Evolutionary conservation across 2,329 filamentous ascomycete genomes (phyloP).

Genomic region (Epichloe uncinata): DNA sequence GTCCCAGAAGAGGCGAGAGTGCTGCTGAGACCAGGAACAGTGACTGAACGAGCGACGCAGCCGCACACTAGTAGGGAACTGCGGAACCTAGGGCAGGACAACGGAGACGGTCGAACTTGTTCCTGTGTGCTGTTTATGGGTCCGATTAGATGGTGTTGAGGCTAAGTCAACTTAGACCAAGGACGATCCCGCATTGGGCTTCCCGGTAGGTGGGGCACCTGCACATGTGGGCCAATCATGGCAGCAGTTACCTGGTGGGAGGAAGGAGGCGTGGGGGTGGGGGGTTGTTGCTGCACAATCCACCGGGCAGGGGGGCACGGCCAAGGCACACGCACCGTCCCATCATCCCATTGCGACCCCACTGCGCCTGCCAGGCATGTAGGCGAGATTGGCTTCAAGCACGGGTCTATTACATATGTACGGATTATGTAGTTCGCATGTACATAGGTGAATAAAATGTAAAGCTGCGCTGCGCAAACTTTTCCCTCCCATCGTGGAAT

Average conservation of each 20-base stretch:
- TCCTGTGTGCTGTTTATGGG: neutral
- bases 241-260: neutral
- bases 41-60: too few relatives aligned
- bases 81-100: neutral
- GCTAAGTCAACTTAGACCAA: slow-evolving; percentile 2
- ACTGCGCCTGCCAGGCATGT: too few relatives aligned
- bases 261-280: neutral
- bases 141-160: slow-evolving; percentile 3
- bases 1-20: neutral
- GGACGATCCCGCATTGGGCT: slow-evolving; percentile 6
- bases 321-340: too few relatives aligned
- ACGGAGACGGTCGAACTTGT: neutral
- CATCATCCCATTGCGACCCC: too few relatives aligned
- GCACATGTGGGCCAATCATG: neutral
- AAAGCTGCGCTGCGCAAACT: too few relatives aligned
- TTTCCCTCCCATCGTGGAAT: too few relatives aligned
- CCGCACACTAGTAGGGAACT: neutral
- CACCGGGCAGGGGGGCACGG: too few relatives aligned
- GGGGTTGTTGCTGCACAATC: neutral
- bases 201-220: neutral
- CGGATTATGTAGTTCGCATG: too few relatives aligned
- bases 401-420: too few relatives aligned
- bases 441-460: too few relatives aligned
- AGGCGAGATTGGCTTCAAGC: too few relatives aligned
- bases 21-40: neutral